Evolutionary conservation across 768 basidiomycete species (phyloP), one percentile per base, ranked within the genome.

Genomic region (Tulasnella sp.): DNA sequence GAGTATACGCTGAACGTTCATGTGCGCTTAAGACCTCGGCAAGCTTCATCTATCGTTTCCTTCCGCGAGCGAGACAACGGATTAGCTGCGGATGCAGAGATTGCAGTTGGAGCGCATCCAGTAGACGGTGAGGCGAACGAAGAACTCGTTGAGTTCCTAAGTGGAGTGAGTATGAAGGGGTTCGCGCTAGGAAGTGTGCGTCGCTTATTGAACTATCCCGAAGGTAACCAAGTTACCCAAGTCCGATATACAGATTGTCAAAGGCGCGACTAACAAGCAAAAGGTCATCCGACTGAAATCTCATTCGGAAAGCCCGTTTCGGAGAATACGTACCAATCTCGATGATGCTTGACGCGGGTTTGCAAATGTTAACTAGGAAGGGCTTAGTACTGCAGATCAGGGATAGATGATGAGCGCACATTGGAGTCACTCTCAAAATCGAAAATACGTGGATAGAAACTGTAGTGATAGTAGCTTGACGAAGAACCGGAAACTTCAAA

Each of bases 101-200:
- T 68, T 16, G 67, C 67, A n/a, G 32, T 68, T 40, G 67, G 67
- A 44, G 67, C 67, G 7, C 67, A 39, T 17, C 67, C 67, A 1
- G 29, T 68, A 34, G 67, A 68, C 7, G 67, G 67, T 34, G 36
- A 68, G 14, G 67, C 40, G 32, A 68, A 68, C 42, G 67, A 68
- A 34, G 67, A 68, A 32, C 67, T 68, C 12, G 40, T 68, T n/a
- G 32, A 47, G 12, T 47, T 8, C 34, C 40, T 68, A 34, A 3
- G 67, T 16, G 32, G 22, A 1, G 67, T 44, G 19, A 3, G 39
- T 35, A 0, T 12, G 7, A 26, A 34, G 6, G 17, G 3, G 11
- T 65, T 64, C 16, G 32, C n/a, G 5, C 35, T 14, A 12, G 26
- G 16, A 2, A 11, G n/a, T 65, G 5, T 8, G 7, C 26, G 11